phyloP scores from a whole-genome alignment of 1,284 basidiomycete genomes.

The Melampsora larici-populina region DNA sequence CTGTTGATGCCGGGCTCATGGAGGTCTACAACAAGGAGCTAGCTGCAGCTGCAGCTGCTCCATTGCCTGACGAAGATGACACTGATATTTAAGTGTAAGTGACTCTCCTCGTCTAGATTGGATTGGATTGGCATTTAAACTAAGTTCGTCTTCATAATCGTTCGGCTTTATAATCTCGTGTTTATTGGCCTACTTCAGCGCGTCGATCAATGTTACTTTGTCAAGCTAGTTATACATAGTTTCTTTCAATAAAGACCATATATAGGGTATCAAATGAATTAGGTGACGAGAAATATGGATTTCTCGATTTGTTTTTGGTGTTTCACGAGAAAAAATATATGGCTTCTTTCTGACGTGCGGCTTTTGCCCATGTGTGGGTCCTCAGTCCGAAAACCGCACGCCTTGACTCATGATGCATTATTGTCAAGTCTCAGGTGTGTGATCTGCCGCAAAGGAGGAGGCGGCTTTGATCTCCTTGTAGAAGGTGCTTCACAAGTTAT shows the following conservation, averaged over 20 bases:
- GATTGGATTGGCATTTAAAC: not conserved
- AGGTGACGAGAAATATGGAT: not conserved
- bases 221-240: not conserved
- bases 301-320: not conserved
- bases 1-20: slow-evolving; percentile 78
- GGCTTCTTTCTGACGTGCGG: no score
- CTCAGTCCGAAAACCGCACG: no score
- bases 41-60: slow-evolving; percentile 59
- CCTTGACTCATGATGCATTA: no score
- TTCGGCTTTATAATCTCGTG: not conserved
- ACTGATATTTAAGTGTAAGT: slow-evolving; percentile 46
- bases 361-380: no score
- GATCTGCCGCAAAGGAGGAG: no score
- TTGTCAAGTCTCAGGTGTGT: no score
- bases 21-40: slow-evolving; percentile 78
- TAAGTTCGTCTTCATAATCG: not conserved
- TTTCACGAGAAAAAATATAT: not conserved
- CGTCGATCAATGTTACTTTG: not conserved
- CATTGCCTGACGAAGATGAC: slow-evolving; percentile 60
- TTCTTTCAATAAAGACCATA: not conserved
- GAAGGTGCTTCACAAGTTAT: no score
- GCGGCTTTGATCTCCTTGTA: no score
- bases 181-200: not conserved
- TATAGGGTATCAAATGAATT: not conserved
- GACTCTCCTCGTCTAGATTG: not conserved